These are phyloP conservation scores for Stephanodiscus triporus DNA, from an alignment of 108 stramenopile genomes.

Conservation along the genomic window DNA sequence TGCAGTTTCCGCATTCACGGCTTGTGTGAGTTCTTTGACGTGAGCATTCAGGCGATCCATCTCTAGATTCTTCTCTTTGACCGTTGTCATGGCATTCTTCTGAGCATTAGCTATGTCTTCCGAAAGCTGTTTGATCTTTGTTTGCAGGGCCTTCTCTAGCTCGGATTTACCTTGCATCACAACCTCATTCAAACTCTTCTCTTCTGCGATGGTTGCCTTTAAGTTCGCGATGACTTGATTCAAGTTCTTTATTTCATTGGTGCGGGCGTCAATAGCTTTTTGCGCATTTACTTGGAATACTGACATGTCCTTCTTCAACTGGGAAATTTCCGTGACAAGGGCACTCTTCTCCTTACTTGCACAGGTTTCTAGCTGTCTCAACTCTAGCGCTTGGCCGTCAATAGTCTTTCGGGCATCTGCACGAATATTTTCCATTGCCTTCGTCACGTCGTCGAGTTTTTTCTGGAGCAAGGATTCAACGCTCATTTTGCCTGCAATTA, in stretches of 20 bases:
- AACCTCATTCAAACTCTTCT: conserved; percentile 29
- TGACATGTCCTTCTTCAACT: conserved; percentile 21
- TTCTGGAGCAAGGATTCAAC: conserved; percentile 26
- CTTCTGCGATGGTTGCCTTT: conserved; percentile 22
- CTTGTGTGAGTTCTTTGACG: conserved; percentile 61
- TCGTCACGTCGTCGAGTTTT: conserved; percentile 27
- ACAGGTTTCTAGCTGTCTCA: conserved; percentile 31
- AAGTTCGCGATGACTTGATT: conserved; percentile 19
- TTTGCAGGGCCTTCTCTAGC: conserved; percentile 36
- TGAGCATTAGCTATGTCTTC: conserved; percentile 16
- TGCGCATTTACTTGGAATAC: conserved; percentile 14
- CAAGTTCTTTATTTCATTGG: conserved; percentile 33
- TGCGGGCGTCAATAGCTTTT: conserved; percentile 21
- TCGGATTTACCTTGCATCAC: conserved; percentile 41
- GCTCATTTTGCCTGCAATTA: conserved; percentile 22
- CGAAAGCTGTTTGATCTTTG: conserved; percentile 30
- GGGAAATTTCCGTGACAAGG: conserved; percentile 14
- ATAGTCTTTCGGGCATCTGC: conserved; percentile 25
- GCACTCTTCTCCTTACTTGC: conserved; percentile 13
- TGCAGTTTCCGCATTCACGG: conserved; percentile 46
- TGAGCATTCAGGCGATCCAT: conserved; percentile 41
- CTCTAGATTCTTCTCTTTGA: conserved; percentile 29
- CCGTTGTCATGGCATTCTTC: conserved; percentile 2
- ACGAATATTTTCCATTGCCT: conserved; percentile 21
- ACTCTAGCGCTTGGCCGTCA: conserved; percentile 28